Percentiles rank a stretch among this genome's conserved stretches.
Conservation (phyloP, 768 basidiomycete genomes). For the Gymnopilus junonius region DNA sequence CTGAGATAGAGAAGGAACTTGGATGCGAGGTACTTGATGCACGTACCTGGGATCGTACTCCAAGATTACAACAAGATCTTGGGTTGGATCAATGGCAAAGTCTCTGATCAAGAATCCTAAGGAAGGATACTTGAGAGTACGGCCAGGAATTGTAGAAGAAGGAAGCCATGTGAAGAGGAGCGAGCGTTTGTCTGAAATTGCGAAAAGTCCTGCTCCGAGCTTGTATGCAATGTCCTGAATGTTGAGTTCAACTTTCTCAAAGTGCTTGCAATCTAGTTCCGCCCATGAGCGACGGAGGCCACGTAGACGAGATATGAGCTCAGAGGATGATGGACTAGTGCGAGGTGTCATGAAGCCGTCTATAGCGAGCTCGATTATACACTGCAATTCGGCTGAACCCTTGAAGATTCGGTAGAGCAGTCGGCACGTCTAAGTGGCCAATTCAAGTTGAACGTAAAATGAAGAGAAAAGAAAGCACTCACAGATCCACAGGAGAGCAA, state of each 20-base stretch:
- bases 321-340: not conserved
- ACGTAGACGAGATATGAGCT: not conserved
- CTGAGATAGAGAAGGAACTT: no score
- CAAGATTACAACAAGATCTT: conserved; percentile 8
- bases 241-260: not conserved
- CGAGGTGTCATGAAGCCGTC: not conserved
- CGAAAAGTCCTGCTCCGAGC: conserved; percentile 7
- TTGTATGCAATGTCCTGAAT: not conserved
- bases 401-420: not conserved
- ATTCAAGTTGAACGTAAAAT: no score
- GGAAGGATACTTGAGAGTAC: not conserved
- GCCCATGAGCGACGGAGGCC: conserved; percentile 1
- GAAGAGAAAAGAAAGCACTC: not conserved
- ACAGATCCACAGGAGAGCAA: not conserved
- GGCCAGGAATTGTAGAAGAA: not conserved
- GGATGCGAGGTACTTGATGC: no score
- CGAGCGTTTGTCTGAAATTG: not conserved
- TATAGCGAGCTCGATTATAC: not conserved
- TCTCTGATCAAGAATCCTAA: conserved; percentile 1
- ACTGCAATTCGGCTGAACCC: not conserved
- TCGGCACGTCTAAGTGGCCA: not conserved
- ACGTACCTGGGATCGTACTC: conserved; percentile 2
- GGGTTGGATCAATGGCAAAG: conserved; percentile 10
- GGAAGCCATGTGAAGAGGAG: conserved; percentile 1
- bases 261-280: not conserved